Evolutionary conservation across 108 stramenopile species (phyloP), one percentile per base, ranked within the genome.

Genomic region (Tribonema minus): DNA sequence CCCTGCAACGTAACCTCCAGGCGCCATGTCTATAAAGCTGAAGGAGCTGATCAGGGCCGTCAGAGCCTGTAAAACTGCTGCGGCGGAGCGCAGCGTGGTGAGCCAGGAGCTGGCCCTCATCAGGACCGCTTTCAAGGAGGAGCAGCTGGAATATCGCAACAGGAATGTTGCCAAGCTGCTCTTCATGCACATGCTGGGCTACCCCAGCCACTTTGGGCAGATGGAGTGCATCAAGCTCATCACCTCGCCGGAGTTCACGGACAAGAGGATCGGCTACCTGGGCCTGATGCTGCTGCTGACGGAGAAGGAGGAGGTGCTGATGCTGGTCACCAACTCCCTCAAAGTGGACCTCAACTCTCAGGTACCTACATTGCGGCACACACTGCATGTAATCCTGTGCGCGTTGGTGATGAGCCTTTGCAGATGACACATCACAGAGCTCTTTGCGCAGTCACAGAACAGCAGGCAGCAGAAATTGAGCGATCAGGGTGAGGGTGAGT

Each of bases 131-230:
- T 93, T 99, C 74, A 94, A 95, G 36, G 97, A 98, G 67, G 96
- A 99, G 78, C 91, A 96, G 80, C 92, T 90, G 61, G 93, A 93
- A 70, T 97, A 91, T 79, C 92, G 97, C 33, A 95, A 99, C 79
- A 91, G 97, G 28, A 98, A 99, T 82, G 96, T 99, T 63, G 96
- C 96, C 41, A 99, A 99, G 84, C 88, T 99, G 23, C 86, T 99
- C n/a, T 99, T 96, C 77, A 96, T 98, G 86, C 97, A 98, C 87
- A 99, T 99, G 98, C 85, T 99, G 26, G 95, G 98, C 23, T 98
- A 99, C 74, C 95, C 97, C 41, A 96, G 94, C n/a, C 97, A 99
- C 90, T 99, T 96, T 84, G 98, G 96, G 61, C 98, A 99, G 82
- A 91, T 99, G 81, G 98, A 98, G 87, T 97, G 96, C 80, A 88